phyloP scores from a whole-genome alignment of 345 rosid genomes.

The Gossypium raimondii region DNA sequence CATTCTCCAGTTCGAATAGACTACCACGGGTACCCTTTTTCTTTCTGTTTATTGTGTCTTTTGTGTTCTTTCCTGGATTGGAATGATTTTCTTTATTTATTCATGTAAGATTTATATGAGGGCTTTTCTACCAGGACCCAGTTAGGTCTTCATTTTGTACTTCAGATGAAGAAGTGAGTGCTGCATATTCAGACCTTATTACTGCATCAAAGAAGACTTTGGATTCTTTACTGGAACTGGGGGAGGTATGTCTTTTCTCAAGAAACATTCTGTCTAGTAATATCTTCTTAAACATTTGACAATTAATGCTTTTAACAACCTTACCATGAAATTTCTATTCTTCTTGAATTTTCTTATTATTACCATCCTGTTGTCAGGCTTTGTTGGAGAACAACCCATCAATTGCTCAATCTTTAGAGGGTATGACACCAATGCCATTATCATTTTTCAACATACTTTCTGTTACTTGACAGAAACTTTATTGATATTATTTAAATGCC shows the following conservation, averaged over 20 bases:
- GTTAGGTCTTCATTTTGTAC: constrained; percentile 58
- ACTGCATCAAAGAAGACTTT: constrained; percentile 63
- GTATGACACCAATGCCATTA: constrained; percentile 32
- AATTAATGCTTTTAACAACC: neutral
- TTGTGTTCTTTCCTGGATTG: constrained; percentile 2
- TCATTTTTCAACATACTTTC: constrained; percentile 8
- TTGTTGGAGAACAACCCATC: constrained; percentile 74
- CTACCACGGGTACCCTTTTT: constrained; percentile 56
- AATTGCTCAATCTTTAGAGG: constrained; percentile 50
- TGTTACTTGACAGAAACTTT: neutral
- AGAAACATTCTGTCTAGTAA: neutral
- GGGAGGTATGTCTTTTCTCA: constrained; percentile 49
- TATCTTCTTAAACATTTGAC: neutral
- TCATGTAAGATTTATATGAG: neutral
- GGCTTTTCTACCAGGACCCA: constrained; percentile 47
- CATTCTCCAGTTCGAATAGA: constrained; percentile 70
- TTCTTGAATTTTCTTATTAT: neutral
- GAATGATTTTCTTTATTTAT: neutral
- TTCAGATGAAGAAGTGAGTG: constrained; percentile 43
- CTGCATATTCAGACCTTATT: constrained; percentile 61
- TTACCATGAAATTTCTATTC: neutral
- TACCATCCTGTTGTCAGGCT: constrained; percentile 43
- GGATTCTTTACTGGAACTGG: constrained; percentile 67
- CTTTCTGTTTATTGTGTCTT: neutral
- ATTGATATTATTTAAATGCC: neutral